Conservation (phyloP, 768 basidiomycete genomes). For the Lentinula aciculospora region DNA sequence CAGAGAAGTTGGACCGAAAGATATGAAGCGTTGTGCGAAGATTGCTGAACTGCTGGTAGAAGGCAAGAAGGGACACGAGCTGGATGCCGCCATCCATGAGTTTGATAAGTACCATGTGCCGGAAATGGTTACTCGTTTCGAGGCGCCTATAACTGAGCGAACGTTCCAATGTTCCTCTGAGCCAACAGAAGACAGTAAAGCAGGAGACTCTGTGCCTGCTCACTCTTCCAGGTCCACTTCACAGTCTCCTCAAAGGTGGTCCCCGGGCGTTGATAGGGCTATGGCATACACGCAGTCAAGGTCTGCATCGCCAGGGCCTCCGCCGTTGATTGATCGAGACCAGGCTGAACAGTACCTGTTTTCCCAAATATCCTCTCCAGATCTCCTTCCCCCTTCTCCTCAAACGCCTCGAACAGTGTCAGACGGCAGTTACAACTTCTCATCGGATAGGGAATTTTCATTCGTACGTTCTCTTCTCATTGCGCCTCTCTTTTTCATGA, state of each 20-base stretch:
- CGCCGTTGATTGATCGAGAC: slow-evolving; percentile 3
- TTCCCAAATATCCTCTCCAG: not conserved
- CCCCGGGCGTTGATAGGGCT: not conserved
- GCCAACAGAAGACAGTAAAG: slow-evolving; percentile 34
- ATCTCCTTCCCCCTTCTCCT: slow-evolving; percentile 23
- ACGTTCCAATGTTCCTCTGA: slow-evolving; percentile 64
- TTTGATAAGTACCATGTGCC: slow-evolving; percentile 50
- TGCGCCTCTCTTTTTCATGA: not conserved
- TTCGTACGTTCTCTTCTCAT: slow-evolving; percentile 38
- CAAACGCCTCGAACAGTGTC: slow-evolving; percentile 25
- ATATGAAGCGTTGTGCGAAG: slow-evolving; percentile 57
- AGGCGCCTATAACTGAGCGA: slow-evolving; percentile 67
- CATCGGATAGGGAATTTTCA: slow-evolving; percentile 36
- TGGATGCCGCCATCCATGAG: slow-evolving; percentile 49
- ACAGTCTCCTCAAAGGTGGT: not conserved
- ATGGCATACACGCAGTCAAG: slow-evolving; percentile 7
- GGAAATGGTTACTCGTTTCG: slow-evolving; percentile 66
- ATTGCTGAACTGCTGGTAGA: slow-evolving; percentile 60
- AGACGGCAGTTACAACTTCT: slow-evolving; percentile 24
- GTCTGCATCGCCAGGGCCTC: slow-evolving; percentile 19
- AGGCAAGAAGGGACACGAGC: slow-evolving; percentile 49
- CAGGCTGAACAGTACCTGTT: slow-evolving; percentile 1
- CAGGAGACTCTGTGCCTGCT: not conserved
- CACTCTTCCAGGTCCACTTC: slow-evolving; percentile 14
- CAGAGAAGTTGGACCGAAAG: slow-evolving; percentile 58